A percentile compares a stretch with the other conserved stretches of the same genome.
phyloP scores from a whole-genome alignment of 192 early-diverging fungal species.

The Umbelopsis isabellina region DNA sequence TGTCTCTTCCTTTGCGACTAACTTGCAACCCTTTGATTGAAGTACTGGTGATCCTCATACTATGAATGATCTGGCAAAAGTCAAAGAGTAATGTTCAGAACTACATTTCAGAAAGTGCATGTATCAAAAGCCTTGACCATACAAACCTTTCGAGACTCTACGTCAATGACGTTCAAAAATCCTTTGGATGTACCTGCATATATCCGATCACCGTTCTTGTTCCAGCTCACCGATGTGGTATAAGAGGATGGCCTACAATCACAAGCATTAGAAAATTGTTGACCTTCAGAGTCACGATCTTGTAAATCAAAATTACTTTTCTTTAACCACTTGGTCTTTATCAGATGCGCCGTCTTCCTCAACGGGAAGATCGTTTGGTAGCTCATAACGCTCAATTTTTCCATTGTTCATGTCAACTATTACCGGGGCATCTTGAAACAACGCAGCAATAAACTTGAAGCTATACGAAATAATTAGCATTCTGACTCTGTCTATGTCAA shows the following conservation, averaged over 20 bases:
- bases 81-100: neutral
- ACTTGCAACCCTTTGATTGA: slow-evolving; percentile 67
- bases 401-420: slow-evolving; percentile 50
- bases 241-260: slow-evolving; percentile 21
- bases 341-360: slow-evolving; percentile 8
- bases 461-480: slow-evolving; percentile 46
- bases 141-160: slow-evolving; percentile 53
- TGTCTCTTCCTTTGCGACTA: slow-evolving; percentile 69
- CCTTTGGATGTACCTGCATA: slow-evolving; percentile 74
- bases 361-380: slow-evolving; percentile 23
- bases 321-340: neutral
- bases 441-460: slow-evolving; percentile 51
- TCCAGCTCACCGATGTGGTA: slow-evolving; percentile 32
- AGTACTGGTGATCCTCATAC: slow-evolving; percentile 40
- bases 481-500: slow-evolving; percentile 33
- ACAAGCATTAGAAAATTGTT: neutral
- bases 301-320: neutral
- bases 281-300: neutral
- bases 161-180: slow-evolving; percentile 61
- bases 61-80: slow-evolving; percentile 40
- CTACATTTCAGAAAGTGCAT: neutral
- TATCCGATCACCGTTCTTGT: slow-evolving; percentile 54
- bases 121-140: neutral
- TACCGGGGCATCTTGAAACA: slow-evolving; percentile 50
- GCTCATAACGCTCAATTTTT: slow-evolving; percentile 16